Percentiles rank a stretch among this genome's conserved stretches.
phyloP scores from a whole-genome alignment of 208 protist species.

The Tritrichomonas musculus region DNA sequence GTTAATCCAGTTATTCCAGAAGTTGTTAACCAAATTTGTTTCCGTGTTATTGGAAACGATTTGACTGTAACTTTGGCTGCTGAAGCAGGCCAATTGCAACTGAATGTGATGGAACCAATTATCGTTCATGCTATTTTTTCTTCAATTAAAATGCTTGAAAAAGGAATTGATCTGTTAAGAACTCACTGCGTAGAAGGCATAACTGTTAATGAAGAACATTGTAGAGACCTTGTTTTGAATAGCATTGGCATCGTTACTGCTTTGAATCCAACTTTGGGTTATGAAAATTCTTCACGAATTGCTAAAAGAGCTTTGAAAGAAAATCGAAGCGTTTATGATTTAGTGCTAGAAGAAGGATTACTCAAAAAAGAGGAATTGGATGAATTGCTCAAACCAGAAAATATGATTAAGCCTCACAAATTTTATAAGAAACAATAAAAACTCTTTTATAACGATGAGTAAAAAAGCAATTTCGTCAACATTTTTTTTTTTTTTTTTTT shows the following conservation, averaged over 20 bases:
- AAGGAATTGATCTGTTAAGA: constrained; percentile 60
- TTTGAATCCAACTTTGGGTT: constrained; percentile 76
- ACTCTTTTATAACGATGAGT: too few relatives aligned
- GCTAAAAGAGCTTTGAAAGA: constrained; percentile 44
- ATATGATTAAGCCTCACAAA: too few relatives aligned
- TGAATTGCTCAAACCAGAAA: constrained; percentile 25
- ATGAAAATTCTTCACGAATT: constrained; percentile 48
- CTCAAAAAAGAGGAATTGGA: constrained; percentile 40
- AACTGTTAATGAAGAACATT: constrained; percentile 57
- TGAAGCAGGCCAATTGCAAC: constrained; percentile 69
- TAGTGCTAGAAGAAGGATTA: constrained; percentile 3
- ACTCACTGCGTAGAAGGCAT: constrained; percentile 68
- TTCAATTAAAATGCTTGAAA: constrained; percentile 63
- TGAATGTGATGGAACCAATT: constrained; percentile 82
- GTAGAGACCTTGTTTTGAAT: constrained; percentile 56
- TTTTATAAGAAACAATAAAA: too few relatives aligned
- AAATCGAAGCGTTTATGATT: constrained; percentile 38
- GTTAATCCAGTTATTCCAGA: constrained; percentile 79
- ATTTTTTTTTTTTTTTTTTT: too few relatives aligned
- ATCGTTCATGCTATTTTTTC: constrained; percentile 64
- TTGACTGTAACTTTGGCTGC: constrained; percentile 63
- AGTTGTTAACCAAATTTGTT: constrained; percentile 73
- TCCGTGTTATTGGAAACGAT: constrained; percentile 71
- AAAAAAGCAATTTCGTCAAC: too few relatives aligned
- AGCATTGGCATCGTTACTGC: constrained; percentile 78